Evolutionary conservation across 129 eudicot genomes (phyloP).

Genomic region (Sambucus nigra): DNA sequence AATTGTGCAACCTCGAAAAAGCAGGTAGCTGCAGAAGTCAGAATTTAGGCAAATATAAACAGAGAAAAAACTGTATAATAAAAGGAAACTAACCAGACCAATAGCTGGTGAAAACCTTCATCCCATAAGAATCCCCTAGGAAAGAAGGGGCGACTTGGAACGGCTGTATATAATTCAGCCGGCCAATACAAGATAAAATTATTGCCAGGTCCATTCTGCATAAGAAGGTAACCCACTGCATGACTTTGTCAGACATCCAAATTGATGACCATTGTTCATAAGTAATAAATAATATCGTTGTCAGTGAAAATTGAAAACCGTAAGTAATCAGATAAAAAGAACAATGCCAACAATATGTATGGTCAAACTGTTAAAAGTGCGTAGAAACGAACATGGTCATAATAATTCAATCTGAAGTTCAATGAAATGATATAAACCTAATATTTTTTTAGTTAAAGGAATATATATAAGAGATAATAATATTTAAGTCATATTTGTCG

Average conservation of each 20-base stretch:
- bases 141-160: constrained; percentile 96
- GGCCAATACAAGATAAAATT: constrained; percentile 79
- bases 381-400: neutral
- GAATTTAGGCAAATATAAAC: constrained; percentile 1
- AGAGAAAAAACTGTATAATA: neutral
- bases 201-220: constrained; percentile 56
- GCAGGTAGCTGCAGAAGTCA: neutral
- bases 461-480: too few relatives aligned
- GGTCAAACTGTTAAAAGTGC: neutral
- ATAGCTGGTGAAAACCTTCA: constrained; percentile 96
- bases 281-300: neutral
- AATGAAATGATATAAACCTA: neutral
- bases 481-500: too few relatives aligned
- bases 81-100: constrained; percentile 56
- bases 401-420: neutral
- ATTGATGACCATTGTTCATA: neutral
- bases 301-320: neutral
- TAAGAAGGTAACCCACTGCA: constrained; percentile 22
- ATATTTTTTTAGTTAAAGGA: too few relatives aligned
- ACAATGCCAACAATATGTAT: neutral
- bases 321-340: neutral
- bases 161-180: constrained; percentile 94
- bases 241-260: constrained; percentile 26
- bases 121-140: constrained; percentile 99
- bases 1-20: neutral